phyloP scores from a whole-genome alignment of 1,284 basidiomycete species.

The Xanthoconium separans region DNA sequence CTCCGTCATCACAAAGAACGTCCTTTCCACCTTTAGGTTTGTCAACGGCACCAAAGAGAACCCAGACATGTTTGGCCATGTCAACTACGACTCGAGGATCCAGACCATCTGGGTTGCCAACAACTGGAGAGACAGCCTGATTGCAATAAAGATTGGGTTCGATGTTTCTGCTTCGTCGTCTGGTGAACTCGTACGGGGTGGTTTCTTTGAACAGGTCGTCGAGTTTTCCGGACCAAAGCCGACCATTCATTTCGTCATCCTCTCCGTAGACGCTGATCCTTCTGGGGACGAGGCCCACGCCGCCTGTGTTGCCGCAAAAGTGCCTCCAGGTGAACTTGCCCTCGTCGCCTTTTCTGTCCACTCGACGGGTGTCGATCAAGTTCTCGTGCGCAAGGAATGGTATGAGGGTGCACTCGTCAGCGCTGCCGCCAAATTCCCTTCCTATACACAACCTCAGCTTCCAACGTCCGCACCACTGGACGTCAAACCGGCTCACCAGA shows the following conservation, averaged over 20 bases:
- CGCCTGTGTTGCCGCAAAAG: constrained; percentile 76
- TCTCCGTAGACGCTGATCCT: constrained; percentile 76
- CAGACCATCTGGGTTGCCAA: constrained; percentile 84
- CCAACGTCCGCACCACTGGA: constrained; percentile 31
- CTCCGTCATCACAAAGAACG: constrained; percentile 62
- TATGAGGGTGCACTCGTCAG: constrained; percentile 61
- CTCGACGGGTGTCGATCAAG: constrained; percentile 78
- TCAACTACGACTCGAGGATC: constrained; percentile 76
- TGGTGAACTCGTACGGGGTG: constrained; percentile 58
- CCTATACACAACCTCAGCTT: constrained; percentile 40
- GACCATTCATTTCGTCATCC: constrained; percentile 82
- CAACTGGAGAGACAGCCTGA: constrained; percentile 76
- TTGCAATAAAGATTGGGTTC: constrained; percentile 71
- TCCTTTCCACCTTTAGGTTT: constrained; percentile 78
- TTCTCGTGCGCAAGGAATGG: constrained; percentile 80
- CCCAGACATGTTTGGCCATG: constrained; percentile 80
- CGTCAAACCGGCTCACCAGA: constrained; percentile 39
- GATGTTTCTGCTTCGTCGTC: constrained; percentile 54
- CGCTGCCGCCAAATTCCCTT: constrained; percentile 61
- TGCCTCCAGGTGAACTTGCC: constrained; percentile 70
- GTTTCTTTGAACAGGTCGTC: constrained; percentile 73
- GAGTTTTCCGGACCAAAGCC: constrained; percentile 82
- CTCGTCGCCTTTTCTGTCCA: constrained; percentile 82
- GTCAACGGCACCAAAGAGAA: constrained; percentile 66
- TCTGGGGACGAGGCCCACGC: constrained; percentile 76